A percentile compares a stretch with the other conserved stretches of the same genome.
Evolutionary conservation across 257 asterid genomes (phyloP).

Genomic region (Petunia secreta): DNA sequence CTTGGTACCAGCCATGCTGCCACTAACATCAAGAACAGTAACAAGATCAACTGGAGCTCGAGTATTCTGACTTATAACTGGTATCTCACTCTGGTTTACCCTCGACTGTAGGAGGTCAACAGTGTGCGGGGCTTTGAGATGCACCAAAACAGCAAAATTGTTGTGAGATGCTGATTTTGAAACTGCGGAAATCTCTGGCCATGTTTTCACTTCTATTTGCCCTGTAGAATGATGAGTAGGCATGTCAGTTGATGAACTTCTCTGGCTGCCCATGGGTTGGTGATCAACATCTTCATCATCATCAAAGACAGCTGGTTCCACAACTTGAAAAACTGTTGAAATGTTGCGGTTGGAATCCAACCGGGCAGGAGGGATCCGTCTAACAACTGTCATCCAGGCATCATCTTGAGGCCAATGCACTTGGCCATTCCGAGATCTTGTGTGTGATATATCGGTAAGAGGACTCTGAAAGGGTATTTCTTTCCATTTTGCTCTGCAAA

Average conservation of each 20-base stretch:
- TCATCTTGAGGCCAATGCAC: conserved; percentile 51
- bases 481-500: conserved; percentile 93
- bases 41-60: conserved; percentile 88
- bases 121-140: conserved; percentile 73
- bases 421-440: conserved; percentile 44
- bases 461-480: conserved; percentile 74
- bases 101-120: conserved; percentile 29
- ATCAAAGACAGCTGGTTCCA: conserved; percentile 69
- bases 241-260: conserved; percentile 31
- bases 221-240: conserved; percentile 32
- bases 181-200: conserved; percentile 72
- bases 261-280: conserved; percentile 29
- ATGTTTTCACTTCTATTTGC: conserved; percentile 52
- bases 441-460: conserved; percentile 37
- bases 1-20: conserved; percentile 98
- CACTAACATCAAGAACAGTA: conserved; percentile 91
- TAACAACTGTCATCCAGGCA: conserved; percentile 39
- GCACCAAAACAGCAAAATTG: conserved; percentile 64
- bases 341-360: conserved; percentile 32
- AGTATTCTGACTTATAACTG: conserved; percentile 40
- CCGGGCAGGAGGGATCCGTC: conserved; percentile 57
- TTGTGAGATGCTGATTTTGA: conserved; percentile 45
- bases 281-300: conserved; percentile 64
- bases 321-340: conserved; percentile 33
- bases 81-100: conserved; percentile 37